phyloP scores from a whole-genome alignment of 805 yeast genomes.

The Yarrowia porcina region DNA sequence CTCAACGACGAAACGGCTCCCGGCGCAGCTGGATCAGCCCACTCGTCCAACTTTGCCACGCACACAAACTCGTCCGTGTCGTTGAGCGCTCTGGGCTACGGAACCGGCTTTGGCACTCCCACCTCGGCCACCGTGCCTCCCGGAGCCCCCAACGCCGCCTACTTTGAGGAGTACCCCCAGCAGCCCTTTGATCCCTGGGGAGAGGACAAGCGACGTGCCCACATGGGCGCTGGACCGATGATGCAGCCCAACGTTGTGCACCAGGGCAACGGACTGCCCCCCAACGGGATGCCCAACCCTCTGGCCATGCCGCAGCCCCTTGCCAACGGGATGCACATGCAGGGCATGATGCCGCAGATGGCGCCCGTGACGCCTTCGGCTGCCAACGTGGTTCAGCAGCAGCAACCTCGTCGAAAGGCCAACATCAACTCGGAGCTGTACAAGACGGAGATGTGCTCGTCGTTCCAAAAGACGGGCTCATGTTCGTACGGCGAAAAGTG shows the following conservation, averaged over 20 bases:
- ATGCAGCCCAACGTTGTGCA: background rate
- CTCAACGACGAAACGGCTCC: constrained; percentile 14
- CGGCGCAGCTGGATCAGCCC: background rate
- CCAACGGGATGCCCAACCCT: too few relatives aligned
- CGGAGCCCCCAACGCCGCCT: constrained; percentile 10
- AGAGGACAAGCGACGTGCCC: constrained; percentile 15
- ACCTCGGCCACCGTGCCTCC: constrained; percentile 1
- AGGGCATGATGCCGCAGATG: constrained; percentile 1
- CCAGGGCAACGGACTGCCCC: background rate
- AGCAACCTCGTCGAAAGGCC: constrained; percentile 36
- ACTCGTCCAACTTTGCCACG: constrained; percentile 12
- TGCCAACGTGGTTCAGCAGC: constrained; percentile 9
- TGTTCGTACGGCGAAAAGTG: constrained; percentile 92
- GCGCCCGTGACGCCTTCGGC: background rate
- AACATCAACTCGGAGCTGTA: constrained; percentile 60
- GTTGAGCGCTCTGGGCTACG: constrained; percentile 10
- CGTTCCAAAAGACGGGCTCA: constrained; percentile 59
- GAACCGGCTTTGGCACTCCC: background rate
- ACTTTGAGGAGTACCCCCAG: constrained; percentile 20
- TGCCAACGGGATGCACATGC: background rate
- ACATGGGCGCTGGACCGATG: background rate
- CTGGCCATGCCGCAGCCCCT: too few relatives aligned
- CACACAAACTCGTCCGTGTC: constrained; percentile 21
- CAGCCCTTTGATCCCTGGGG: constrained; percentile 25
- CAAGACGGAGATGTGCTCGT: constrained; percentile 87